Conservation (phyloP, 306 rosid genomes). For the Vigna mungo region DNA sequence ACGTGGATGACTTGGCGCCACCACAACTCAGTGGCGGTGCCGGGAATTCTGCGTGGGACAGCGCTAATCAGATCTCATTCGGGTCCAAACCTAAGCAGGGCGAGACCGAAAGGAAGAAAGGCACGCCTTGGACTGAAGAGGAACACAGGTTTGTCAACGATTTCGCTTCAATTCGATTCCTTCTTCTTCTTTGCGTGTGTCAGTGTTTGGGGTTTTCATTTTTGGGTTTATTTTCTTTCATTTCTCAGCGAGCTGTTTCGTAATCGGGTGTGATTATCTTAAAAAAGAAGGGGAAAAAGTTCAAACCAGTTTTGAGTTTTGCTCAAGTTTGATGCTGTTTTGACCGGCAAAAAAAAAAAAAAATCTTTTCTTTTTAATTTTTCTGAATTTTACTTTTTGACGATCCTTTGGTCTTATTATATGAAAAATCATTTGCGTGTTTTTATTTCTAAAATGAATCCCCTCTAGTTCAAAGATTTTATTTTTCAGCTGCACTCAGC, state of each 20-base stretch:
- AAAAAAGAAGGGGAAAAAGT: not conserved
- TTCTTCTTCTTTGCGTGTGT: not conserved
- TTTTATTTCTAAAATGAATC: not conserved
- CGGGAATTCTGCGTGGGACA: slow-evolving; percentile 56
- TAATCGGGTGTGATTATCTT: slow-evolving; percentile 7
- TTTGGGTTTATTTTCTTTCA: not conserved
- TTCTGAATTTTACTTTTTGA: not conserved
- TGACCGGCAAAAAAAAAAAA: not conserved
- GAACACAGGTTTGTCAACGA: slow-evolving; percentile 71
- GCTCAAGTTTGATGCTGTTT: not conserved
- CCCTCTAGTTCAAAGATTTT: not conserved
- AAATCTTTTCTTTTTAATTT: not conserved
- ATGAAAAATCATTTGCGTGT: not conserved
- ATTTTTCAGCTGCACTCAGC: not conserved
- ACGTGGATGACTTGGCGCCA: slow-evolving; percentile 59
- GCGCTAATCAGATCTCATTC: slow-evolving; percentile 72
- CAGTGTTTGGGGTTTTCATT: not conserved
- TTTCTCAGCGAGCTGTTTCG: slow-evolving; percentile 5
- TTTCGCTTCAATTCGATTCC: slow-evolving; percentile 19
- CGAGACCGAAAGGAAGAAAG: slow-evolving; percentile 83
- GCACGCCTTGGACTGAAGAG: slow-evolving; percentile 89
- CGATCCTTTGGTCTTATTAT: not conserved
- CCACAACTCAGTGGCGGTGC: slow-evolving; percentile 3
- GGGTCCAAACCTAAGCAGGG: slow-evolving; percentile 50
- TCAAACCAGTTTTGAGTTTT: not conserved